These are phyloP conservation scores for Russula abietina DNA, from an alignment of 768 basidiomycete genomes.

Conservation along the genomic window DNA sequence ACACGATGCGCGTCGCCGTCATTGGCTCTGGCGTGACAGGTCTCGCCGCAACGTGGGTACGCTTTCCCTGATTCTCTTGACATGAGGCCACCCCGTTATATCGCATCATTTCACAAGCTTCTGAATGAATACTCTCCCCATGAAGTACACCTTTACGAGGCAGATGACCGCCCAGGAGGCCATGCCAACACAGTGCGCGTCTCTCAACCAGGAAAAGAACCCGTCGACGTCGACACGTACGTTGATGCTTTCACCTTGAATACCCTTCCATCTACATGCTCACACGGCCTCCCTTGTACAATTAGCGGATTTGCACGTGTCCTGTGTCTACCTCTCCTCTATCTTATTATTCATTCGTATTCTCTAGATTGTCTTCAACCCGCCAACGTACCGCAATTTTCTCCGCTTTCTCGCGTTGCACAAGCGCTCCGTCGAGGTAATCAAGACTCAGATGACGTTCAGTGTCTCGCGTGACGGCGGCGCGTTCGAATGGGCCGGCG, in stretches of 20 bases:
- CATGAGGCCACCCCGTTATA: neutral
- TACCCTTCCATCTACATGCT: neutral
- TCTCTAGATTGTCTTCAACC: constrained; percentile 69
- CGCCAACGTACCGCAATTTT: constrained; percentile 64
- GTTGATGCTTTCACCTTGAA: constrained; percentile 28
- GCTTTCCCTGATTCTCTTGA: constrained; percentile 20
- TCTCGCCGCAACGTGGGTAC: constrained; percentile 70
- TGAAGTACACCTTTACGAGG: constrained; percentile 70
- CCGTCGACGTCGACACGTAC: constrained; percentile 64
- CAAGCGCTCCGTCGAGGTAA: constrained; percentile 39
- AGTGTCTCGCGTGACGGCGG: constrained; percentile 67
- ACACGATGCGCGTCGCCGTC: constrained; percentile 56
- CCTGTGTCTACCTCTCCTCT: neutral
- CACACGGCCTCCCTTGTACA: neutral
- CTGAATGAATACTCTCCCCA: constrained; percentile 70
- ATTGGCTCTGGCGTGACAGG: constrained; percentile 76
- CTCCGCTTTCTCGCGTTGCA: constrained; percentile 55
- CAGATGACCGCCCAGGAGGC: constrained; percentile 60
- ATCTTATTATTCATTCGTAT: neutral
- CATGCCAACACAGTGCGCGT: constrained; percentile 72
- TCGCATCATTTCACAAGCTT: constrained; percentile 38
- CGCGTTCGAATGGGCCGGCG: constrained; percentile 72
- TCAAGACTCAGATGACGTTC: constrained; percentile 72
- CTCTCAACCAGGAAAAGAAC: constrained; percentile 34
- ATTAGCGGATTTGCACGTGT: constrained; percentile 9